phyloP scores from a whole-genome alignment of 805 yeast genomes.

The Kodamaea leandrae region DNA sequence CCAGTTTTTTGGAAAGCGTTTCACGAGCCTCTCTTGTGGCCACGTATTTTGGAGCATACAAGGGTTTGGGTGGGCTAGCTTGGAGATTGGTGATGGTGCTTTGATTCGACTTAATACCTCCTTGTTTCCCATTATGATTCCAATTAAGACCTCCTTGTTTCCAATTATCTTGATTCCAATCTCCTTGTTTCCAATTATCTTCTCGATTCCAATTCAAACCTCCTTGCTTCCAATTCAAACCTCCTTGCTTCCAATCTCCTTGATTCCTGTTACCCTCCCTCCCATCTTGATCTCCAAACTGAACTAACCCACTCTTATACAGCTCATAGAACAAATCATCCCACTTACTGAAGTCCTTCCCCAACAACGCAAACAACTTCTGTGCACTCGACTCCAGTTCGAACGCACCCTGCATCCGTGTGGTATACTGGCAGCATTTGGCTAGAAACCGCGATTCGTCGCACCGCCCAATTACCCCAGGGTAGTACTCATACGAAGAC shows the following conservation, averaged over 20 bases:
- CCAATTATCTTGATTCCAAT: too few species aligned
- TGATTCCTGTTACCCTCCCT: neutral
- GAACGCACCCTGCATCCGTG: conserved; percentile 19
- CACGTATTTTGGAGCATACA: neutral
- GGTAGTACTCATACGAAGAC: conserved; percentile 24
- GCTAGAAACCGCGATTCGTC: conserved; percentile 32
- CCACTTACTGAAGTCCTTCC: conserved; percentile 11
- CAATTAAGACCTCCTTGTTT: too few species aligned
- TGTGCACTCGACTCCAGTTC: conserved; percentile 14
- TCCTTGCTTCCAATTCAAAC: too few species aligned
- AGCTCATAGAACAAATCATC: conserved; percentile 12
- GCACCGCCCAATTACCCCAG: conserved; percentile 14
- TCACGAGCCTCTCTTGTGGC: neutral
- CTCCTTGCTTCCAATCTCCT: too few species aligned
- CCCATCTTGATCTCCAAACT: conserved; percentile 4
- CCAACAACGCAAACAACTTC: conserved; percentile 19
- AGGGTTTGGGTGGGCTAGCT: neutral
- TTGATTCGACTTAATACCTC: too few species aligned
- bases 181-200: too few species aligned
- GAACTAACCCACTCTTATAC: conserved; percentile 15
- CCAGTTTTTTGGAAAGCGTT: neutral
- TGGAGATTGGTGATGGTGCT: too few species aligned
- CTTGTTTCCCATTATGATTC: too few species aligned
- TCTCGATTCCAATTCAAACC: too few species aligned
- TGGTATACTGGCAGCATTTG: conserved; percentile 11